Conservation (phyloP, 139 green algal species). For the Chlorokybus atmophyticus region DNA sequence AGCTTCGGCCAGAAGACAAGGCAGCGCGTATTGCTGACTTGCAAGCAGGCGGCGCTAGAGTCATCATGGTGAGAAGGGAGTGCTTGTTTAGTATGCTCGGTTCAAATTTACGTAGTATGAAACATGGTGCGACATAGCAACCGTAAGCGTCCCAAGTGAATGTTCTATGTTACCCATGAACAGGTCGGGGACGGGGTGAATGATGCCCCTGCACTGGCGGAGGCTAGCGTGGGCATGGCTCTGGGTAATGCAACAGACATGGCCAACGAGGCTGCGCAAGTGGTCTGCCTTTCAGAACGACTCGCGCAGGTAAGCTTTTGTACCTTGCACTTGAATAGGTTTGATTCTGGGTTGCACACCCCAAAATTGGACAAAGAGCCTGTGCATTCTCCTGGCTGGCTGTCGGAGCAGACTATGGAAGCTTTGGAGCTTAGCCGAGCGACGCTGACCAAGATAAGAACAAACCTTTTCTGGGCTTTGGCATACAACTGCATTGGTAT, state of each 20-base stretch:
- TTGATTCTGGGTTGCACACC: too few species aligned
- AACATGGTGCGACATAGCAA: too few species aligned
- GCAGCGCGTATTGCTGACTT: slow-evolving; percentile 20
- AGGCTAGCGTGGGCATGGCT: slow-evolving; percentile 61
- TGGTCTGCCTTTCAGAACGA: slow-evolving; percentile 79
- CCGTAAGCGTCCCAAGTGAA: too few species aligned
- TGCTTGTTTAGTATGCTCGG: too few species aligned
- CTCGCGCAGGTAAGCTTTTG: slow-evolving; percentile 34
- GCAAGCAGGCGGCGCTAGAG: slow-evolving; percentile 25
- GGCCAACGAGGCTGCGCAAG: slow-evolving; percentile 56
- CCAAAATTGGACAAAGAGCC: too few species aligned
- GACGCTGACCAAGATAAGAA: slow-evolving; percentile 66
- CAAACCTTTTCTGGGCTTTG: slow-evolving; percentile 79
- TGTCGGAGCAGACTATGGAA: slow-evolving; percentile 49
- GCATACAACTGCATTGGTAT: slow-evolving; percentile 81
- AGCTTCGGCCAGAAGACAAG: slow-evolving; percentile 26
- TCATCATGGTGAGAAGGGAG: slow-evolving; percentile 51
- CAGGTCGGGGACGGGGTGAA: slow-evolving; percentile 89
- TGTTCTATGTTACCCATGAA: too few species aligned
- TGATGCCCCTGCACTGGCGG: slow-evolving; percentile 74
- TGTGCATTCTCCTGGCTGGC: neutral
- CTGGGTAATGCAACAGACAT: slow-evolving; percentile 46
- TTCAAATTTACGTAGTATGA: too few species aligned
- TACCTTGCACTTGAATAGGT: neutral
- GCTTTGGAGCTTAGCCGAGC: slow-evolving; percentile 51